Evolutionary conservation across 306 rosid genomes (phyloP), one percentile per base, ranked within the genome.

Genomic region (Abrus precatorius): DNA sequence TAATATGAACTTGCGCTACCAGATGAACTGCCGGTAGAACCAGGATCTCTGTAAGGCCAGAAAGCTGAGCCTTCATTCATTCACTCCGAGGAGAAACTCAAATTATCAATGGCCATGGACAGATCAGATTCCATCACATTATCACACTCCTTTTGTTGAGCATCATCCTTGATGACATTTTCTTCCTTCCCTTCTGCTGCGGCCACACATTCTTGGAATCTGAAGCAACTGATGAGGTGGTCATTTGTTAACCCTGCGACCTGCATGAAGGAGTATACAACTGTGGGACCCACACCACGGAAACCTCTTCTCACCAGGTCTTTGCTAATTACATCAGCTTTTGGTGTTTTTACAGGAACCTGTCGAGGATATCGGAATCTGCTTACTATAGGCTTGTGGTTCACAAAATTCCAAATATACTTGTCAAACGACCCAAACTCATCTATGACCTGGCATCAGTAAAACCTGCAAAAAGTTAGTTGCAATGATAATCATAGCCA

Each of bases 251-350:
- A 74, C 77, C 94, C 97, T 0, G 81, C 88, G 3, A 79, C 93
- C 83, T 92, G 97, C 97, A 92, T 90, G 94, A 92, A 92, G 27
- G 94, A 90, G 86, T 92, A 90, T 29, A 92, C 62, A 2, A 92
- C 93, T 0, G 94, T 92, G 60, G 91, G 97, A 1, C 97, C 90
- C 81, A 90, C 94, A 0, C 94, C 82, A 3, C 97, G 94, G 75
- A 90, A 92, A 40, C 97, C 97, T 63, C 97, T 88, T 74, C 86
- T 88, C 76, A 90, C 90, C 14, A 92, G 80, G 81, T 90, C 97
- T 89, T 92, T 92, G 78, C 97, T 92, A 2, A 92, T 86, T 78
- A 87, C 89, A 41, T 92, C 97, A 9, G 97, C 97, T 80, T 92
- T 92, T 10, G 97, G 94, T 12, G 97, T 90, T 83, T 92, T 92